Evolutionary conservation across 2,329 filamentous ascomycete genomes (phyloP).

Genomic region (Allantophomopsis lycopodina): DNA sequence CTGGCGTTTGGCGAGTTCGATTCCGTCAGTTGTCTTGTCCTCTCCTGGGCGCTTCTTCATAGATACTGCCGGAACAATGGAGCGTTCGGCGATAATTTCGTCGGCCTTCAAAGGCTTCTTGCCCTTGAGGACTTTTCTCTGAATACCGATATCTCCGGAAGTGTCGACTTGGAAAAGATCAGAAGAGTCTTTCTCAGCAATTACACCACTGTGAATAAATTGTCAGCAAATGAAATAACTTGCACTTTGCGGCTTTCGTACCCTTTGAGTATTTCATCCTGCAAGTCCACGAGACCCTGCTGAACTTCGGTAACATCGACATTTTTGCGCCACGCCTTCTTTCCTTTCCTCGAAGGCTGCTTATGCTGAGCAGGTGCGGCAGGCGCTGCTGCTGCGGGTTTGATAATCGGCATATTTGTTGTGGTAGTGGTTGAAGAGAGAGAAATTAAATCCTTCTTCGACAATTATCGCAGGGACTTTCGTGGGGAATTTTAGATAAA

Average conservation of each 20-base stretch:
- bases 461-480: not conserved
- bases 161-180: conserved; percentile 80
- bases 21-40: conserved; percentile 53
- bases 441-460: too few relatives aligned
- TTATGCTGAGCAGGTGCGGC: conserved; percentile 66
- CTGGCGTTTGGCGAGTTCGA: conserved; percentile 59
- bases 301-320: conserved; percentile 84
- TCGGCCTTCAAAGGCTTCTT: conserved; percentile 78
- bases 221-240: not conserved
- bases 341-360: conserved; percentile 90
- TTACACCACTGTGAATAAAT: conserved; percentile 50
- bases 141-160: conserved; percentile 52
- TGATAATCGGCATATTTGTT: conserved; percentile 17
- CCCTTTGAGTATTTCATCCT: conserved; percentile 87
- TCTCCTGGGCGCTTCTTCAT: conserved; percentile 62
- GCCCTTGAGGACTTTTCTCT: conserved; percentile 49
- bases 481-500: not conserved
- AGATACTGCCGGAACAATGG: conserved; percentile 65
- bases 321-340: conserved; percentile 98
- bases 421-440: not conserved
- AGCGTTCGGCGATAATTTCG: conserved; percentile 79
- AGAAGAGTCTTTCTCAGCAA: conserved; percentile 69
- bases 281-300: conserved; percentile 67
- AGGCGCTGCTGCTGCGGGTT: conserved; percentile 25
- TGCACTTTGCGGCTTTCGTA: conserved; percentile 22